Evolutionary conservation across 352 stramenopile genomes (phyloP), one percentile per base, ranked within the genome.

Genomic region (Phytophthora tubulina): DNA sequence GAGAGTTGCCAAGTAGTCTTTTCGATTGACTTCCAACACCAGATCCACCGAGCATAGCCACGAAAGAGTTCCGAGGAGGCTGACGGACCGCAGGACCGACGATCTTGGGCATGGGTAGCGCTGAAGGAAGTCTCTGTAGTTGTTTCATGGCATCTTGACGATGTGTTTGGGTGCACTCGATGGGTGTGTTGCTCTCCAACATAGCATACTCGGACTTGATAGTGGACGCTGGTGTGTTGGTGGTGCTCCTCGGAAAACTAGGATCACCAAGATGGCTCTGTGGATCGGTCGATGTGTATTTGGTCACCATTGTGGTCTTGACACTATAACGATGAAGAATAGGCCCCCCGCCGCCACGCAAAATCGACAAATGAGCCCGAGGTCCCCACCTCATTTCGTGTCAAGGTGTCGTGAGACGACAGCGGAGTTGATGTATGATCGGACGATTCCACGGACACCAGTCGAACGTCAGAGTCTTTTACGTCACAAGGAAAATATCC

Each of bases 111-210:
- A 73, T 50, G 9, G 71, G 70, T 15, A 78, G 44, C 10, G 53
- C 59, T 15, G 60, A 50, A 17, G 61, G 63, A 0, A 52, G 39
- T 11, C 52, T 65, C 4, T 46, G 53, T 27, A 57, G 21, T 7
- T 41, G 0, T 15, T 53, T 63, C 14, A 44, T 53, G 8, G 31
- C 35, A 30, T 41, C 2, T 55, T 69, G 46, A 31, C 49, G 46
- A 33, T 79, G 68, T 38, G 41, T 17, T 27, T 70, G 70, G 11
- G 35, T 51, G 57, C 73, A 67, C 21, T 83, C 76, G 8, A 69
- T 41, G n/a, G 76, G 71, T 17, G 76, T 81, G 41, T 58, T 66
- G 50, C 52, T 69, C 32, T 73, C 46, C 54, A 79, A 10, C 35
- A 74, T 70, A 30, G 67, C 72, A 45, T 67, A 78, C 10, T 56